Percentiles rank a stretch among this genome's conserved stretches.
These are phyloP conservation scores for Aspergillus leporis DNA, from an alignment of 495 filamentous ascomycete genomes.

Conservation along the genomic window DNA sequence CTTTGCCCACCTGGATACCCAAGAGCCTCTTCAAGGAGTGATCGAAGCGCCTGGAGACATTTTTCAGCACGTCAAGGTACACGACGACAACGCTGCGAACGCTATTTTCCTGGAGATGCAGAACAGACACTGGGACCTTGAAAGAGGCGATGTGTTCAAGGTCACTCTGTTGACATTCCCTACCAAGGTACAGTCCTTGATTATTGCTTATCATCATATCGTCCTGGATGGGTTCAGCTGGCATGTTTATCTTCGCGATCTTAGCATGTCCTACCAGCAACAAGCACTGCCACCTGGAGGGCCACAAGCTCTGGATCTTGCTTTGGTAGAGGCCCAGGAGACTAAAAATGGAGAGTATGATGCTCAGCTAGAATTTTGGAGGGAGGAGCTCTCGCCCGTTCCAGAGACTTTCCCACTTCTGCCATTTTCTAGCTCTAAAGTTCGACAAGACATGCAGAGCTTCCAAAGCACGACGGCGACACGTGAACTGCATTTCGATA, in stretches of 20 bases:
- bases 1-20: not conserved
- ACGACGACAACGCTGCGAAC: slow-evolving; percentile 7
- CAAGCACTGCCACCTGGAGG: slow-evolving; percentile 8
- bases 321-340: slow-evolving; percentile 2
- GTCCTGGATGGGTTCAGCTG: slow-evolving; percentile 49
- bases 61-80: slow-evolving; percentile 23
- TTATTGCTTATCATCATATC: slow-evolving; percentile 49
- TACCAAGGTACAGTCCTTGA: slow-evolving; percentile 24
- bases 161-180: slow-evolving; percentile 25
- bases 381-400: too few species aligned
- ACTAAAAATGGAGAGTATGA: not conserved
- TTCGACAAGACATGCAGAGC: too few species aligned
- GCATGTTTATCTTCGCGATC: slow-evolving; percentile 39
- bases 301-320: slow-evolving; percentile 30
- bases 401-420: too few species aligned
- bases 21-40: not conserved
- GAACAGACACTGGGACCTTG: slow-evolving; percentile 40
- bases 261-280: slow-evolving; percentile 39
- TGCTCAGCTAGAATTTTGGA: too few species aligned
- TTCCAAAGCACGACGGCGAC: too few species aligned
- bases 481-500: too few species aligned
- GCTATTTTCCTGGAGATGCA: too few species aligned
- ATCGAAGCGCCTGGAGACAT: not conserved
- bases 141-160: slow-evolving; percentile 30
- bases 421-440: too few species aligned